Percentiles rank a stretch among this genome's conserved stretches.
These are phyloP conservation scores for Pseudodiploospora longispora DNA, from an alignment of 2,329 filamentous ascomycete species.

Conservation along the genomic window DNA sequence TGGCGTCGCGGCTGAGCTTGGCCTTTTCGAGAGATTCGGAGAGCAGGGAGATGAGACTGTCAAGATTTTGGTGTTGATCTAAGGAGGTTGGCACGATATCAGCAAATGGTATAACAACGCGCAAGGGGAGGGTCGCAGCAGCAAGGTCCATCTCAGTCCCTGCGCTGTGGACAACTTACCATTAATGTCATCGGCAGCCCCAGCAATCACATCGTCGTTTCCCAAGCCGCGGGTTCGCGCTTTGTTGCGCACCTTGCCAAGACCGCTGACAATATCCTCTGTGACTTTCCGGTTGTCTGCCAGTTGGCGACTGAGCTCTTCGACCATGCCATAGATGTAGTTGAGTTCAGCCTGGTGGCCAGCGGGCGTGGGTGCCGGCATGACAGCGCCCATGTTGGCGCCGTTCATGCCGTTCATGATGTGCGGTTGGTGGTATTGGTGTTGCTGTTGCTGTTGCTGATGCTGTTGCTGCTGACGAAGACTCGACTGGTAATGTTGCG, in stretches of 20 bases:
- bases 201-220: constrained; percentile 51
- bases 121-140: neutral
- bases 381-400: constrained; percentile 36
- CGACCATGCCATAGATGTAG: constrained; percentile 60
- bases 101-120: neutral
- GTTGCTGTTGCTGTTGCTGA: constrained; percentile 11
- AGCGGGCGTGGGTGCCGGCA: constrained; percentile 52
- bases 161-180: constrained; percentile 28
- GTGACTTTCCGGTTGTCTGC: constrained; percentile 53
- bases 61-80: constrained; percentile 54
- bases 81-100: neutral
- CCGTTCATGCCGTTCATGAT: constrained; percentile 44
- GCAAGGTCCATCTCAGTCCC: too few species aligned
- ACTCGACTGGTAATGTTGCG: constrained; percentile 7
- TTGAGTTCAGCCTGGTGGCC: constrained; percentile 61
- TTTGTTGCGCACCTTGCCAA: constrained; percentile 52
- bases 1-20: constrained; percentile 52
- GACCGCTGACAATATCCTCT: constrained; percentile 56
- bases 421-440: constrained; percentile 12
- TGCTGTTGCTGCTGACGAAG: constrained; percentile 7
- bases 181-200: constrained; percentile 48
- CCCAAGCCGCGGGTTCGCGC: constrained; percentile 43
- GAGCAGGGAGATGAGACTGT: constrained; percentile 52
- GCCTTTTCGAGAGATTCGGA: constrained; percentile 55
- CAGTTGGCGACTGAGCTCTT: constrained; percentile 56